phyloP scores from a whole-genome alignment of 257 asterid species.

The Vinca minor region DNA sequence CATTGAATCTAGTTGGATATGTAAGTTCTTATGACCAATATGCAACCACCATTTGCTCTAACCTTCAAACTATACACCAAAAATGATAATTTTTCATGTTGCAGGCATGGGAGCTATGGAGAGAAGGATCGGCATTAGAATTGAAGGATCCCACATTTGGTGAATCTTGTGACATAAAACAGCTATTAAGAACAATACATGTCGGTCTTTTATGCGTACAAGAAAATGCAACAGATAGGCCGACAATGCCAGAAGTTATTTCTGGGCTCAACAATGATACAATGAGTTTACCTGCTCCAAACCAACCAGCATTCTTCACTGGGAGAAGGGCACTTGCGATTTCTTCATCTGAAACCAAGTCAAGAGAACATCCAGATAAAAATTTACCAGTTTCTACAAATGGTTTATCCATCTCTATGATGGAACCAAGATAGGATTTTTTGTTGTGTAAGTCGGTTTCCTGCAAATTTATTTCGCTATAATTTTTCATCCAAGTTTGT shows the following conservation, averaged over 20 bases:
- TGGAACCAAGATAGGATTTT: slow-evolving; percentile 15
- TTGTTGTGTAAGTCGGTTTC: no score
- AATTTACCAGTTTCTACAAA: slow-evolving; percentile 9
- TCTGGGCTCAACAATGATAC: neutral
- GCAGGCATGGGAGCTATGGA: neutral
- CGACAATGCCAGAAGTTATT: neutral
- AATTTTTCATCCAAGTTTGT: neutral
- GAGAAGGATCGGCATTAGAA: neutral
- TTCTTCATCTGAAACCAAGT: slow-evolving; percentile 4
- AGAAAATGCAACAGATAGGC: neutral
- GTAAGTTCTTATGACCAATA: no score
- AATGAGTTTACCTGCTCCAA: neutral
- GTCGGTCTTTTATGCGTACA: neutral
- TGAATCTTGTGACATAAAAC: neutral
- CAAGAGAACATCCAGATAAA: slow-evolving; percentile 8
- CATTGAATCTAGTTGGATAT: neutral
- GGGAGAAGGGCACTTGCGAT: slow-evolving; percentile 17
- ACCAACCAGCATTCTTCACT: slow-evolving; percentile 9
- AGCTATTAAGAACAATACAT: neutral
- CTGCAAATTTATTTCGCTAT: neutral
- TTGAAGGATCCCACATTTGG: neutral
- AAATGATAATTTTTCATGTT: neutral
- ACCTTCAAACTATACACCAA: no score
- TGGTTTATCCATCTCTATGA: slow-evolving; percentile 8
- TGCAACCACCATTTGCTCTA: no score